Evolutionary conservation across 768 basidiomycete genomes (phyloP), one percentile per base, ranked within the genome.

Genomic region (Calocybe cyanea): DNA sequence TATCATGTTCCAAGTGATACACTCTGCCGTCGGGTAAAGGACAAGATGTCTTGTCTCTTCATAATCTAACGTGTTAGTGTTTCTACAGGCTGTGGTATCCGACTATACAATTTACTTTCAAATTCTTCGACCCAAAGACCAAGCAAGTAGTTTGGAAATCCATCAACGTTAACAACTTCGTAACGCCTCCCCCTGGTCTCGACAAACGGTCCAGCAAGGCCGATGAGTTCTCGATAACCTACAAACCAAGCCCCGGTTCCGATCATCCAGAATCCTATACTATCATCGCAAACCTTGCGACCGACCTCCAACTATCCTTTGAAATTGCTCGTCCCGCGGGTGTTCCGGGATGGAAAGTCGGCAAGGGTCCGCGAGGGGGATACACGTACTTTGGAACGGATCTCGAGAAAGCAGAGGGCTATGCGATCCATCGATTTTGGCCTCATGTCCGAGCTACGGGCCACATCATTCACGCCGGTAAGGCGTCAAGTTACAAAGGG

Each of bases 71-170:
- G n/a, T n/a, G 36, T 24, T 19, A n/a, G 34, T 4, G 36, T 44
- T 23, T 37, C 49, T n/a, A 46, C 57, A 95, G 93, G 18, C 63
- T 97, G 49, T 93, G 94, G 83, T 94, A 88, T 60, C 93, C 96
- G 3, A 90, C 86, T 23, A 84, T 95, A 57, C 95, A 99, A 65
- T 91, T 97, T 64, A 88, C 83, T 3, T 93, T 84, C 81, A 95
- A 93, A 67, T 67, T 87, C 41, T 85, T 79, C 70, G 79, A 96
- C 58, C 84, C 92, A 4, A 74, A 77, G 51, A 90, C 84, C 15
- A 79, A 81, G 45, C 76, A 87, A 57, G 76, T 67, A 37, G 71
- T 70, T 47, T 99, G 94, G 94, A 89, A 87, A 63, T 92, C 90
- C 20, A 61, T 92, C 63, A 92, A 92, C 48, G 87, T 89, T 31